These are phyloP conservation scores for Barnettozyma botsteinii DNA, from an alignment of 805 yeast genomes.

Conservation along the genomic window DNA sequence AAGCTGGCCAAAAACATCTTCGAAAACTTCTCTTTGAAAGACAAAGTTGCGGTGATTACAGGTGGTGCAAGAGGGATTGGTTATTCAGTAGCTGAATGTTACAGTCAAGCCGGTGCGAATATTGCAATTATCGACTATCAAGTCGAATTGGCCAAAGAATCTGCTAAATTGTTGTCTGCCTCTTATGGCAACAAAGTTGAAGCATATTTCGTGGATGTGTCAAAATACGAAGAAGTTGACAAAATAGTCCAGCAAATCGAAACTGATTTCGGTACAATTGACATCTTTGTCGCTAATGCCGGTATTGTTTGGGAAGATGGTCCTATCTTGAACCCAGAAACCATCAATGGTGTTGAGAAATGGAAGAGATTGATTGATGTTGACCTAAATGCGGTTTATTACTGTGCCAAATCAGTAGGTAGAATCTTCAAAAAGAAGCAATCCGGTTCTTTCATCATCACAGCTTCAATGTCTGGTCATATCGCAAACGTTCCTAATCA, in stretches of 20 bases:
- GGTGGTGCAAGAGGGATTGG: slow-evolving; percentile 88
- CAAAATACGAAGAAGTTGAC: slow-evolving; percentile 27
- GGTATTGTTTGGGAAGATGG: slow-evolving; percentile 82
- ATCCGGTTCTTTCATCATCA: slow-evolving; percentile 71
- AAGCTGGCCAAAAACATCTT: slow-evolving; percentile 44
- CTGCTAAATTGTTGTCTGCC: too few relatives aligned
- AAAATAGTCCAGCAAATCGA: slow-evolving; percentile 34
- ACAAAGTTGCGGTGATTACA: slow-evolving; percentile 78
- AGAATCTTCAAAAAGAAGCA: slow-evolving; percentile 68
- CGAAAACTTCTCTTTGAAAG: slow-evolving; percentile 73
- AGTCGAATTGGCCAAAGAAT: slow-evolving; percentile 42
- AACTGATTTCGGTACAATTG: slow-evolving; percentile 67
- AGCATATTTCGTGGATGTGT: slow-evolving; percentile 55
- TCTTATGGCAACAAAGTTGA: too few relatives aligned
- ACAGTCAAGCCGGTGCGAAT: slow-evolving; percentile 86
- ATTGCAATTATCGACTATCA: slow-evolving; percentile 42
- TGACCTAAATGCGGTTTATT: slow-evolving; percentile 76
- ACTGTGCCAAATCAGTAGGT: slow-evolving; percentile 74
- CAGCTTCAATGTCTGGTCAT: slow-evolving; percentile 88
- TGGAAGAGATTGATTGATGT: slow-evolving; percentile 72
- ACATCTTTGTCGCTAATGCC: slow-evolving; percentile 84
- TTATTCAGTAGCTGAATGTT: slow-evolving; percentile 73
- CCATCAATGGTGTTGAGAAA: slow-evolving; percentile 40
- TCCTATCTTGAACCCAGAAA: slow-evolving; percentile 41
- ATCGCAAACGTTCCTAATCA: slow-evolving; percentile 85